Conservation (phyloP, 2,329 filamentous ascomycete genomes). For the Fusarium protoensiforme region DNA sequence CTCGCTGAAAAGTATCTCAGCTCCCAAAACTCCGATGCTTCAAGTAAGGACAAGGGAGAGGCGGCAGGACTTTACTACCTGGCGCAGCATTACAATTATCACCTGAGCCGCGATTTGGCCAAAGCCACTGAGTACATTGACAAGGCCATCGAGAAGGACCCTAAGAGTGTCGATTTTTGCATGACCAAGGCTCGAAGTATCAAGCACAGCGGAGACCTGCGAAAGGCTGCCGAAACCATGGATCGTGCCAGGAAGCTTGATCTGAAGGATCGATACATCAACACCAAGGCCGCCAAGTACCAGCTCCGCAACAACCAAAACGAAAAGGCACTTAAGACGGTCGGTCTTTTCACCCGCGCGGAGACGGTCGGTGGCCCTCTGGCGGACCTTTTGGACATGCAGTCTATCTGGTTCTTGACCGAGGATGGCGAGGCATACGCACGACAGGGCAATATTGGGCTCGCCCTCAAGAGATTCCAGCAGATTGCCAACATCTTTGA, state of each 20-base stretch:
- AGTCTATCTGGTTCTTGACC: constrained; percentile 96
- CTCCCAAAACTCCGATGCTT: constrained; percentile 62
- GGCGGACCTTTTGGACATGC: constrained; percentile 95
- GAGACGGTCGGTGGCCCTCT: constrained; percentile 90
- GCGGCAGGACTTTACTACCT: constrained; percentile 91
- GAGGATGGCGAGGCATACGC: constrained; percentile 93
- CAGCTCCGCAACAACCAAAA: constrained; percentile 93
- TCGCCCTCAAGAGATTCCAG: constrained; percentile 93
- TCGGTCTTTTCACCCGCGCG: constrained; percentile 93
- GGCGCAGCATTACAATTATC: constrained; percentile 96
- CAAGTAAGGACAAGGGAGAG: constrained; percentile 69
- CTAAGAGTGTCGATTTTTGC: constrained; percentile 87
- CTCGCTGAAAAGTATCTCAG: constrained; percentile 83
- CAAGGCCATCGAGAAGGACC: constrained; percentile 81
- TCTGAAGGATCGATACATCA: constrained; percentile 94
- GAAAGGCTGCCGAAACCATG: constrained; percentile 88
- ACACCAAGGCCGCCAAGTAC: constrained; percentile 98
- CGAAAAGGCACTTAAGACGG: constrained; percentile 84
- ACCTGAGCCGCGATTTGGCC: constrained; percentile 82
- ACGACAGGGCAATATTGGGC: constrained; percentile 81
- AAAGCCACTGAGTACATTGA: constrained; percentile 88
- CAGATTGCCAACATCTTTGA: constrained; percentile 93
- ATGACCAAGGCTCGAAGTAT: constrained; percentile 96
- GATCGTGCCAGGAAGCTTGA: constrained; percentile 87
- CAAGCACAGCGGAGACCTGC: constrained; percentile 86